These are phyloP conservation scores for Paraphaeosphaeria minitans DNA, from an alignment of 2,329 filamentous ascomycete genomes.

Conservation along the genomic window DNA sequence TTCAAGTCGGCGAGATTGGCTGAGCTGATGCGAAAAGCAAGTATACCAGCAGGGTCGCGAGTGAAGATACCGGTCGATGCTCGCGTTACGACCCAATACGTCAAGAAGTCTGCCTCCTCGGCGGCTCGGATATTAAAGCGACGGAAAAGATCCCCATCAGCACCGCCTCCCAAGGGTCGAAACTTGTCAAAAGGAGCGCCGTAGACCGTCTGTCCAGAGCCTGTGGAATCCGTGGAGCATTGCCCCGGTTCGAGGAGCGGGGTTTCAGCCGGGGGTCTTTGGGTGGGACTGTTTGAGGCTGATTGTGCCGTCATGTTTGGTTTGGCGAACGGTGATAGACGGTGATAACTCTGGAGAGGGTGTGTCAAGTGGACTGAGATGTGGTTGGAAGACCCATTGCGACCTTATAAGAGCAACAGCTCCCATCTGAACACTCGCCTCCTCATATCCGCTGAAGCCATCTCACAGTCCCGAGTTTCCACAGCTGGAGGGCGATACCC, in stretches of 20 bases:
- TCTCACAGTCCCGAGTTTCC: neutral
- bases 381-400: neutral
- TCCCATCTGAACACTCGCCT: neutral
- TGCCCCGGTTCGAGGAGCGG: neutral
- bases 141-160: constrained; percentile 15
- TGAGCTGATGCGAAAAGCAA: constrained; percentile 19
- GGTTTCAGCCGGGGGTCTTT: neutral
- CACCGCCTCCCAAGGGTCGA: constrained; percentile 14
- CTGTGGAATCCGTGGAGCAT: neutral
- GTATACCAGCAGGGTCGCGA: constrained; percentile 12
- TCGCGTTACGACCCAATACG: constrained; percentile 9
- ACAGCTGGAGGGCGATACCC: neutral
- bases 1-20: constrained; percentile 10
- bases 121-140: constrained; percentile 14
- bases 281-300: neutral
- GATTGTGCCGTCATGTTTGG: neutral
- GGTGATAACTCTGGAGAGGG: neutral
- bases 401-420: neutral
- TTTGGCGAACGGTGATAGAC: neutral
- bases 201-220: neutral
- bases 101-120: constrained; percentile 18
- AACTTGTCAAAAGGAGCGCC: constrained; percentile 20
- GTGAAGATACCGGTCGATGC: constrained; percentile 9
- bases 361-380: neutral
- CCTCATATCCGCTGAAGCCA: neutral